Conservation (phyloP, 1,139 yeast genomes). For the Kluyveromyces sp. region DNA sequence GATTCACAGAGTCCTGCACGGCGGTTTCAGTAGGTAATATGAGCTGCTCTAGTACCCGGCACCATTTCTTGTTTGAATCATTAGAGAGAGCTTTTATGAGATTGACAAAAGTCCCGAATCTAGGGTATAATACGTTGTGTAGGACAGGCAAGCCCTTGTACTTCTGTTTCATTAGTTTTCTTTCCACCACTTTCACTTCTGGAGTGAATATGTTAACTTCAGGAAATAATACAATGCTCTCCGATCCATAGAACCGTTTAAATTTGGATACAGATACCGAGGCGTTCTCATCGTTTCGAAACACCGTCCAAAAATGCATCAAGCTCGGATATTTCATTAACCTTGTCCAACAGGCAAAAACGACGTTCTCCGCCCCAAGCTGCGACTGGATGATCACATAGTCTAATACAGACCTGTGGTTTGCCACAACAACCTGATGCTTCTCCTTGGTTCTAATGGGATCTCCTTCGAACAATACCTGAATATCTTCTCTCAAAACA, state of each 20-base stretch:
- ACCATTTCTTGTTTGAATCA: not conserved
- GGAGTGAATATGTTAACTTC: constrained; percentile 63
- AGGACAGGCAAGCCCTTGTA: constrained; percentile 48
- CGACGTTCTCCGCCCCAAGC: constrained; percentile 9
- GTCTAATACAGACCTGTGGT: constrained; percentile 31
- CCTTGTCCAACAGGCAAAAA: constrained; percentile 28
- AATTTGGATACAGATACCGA: constrained; percentile 10
- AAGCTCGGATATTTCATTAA: constrained; percentile 24
- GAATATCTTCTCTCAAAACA: constrained; percentile 5
- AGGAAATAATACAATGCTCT: constrained; percentile 43
- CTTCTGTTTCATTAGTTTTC: constrained; percentile 37
- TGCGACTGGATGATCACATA: constrained; percentile 20
- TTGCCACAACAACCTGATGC: constrained; percentile 18
- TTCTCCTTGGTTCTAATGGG: not conserved
- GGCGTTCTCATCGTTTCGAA: constrained; percentile 26
- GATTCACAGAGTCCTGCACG: not conserved
- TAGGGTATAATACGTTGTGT: constrained; percentile 54
- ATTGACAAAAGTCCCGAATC: constrained; percentile 36
- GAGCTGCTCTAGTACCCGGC: constrained; percentile 6
- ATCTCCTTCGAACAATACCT: constrained; percentile 4
- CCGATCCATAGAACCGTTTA: constrained; percentile 1
- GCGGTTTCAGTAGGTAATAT: constrained; percentile 6
- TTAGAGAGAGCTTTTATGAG: constrained; percentile 5
- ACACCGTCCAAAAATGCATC: constrained; percentile 18
- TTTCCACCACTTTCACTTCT: constrained; percentile 42